A percentile compares a stretch with the other conserved stretches of the same genome.
Conservation (phyloP, 2,329 filamentous ascomycete genomes). For the Dactylonectria estremocensis region DNA sequence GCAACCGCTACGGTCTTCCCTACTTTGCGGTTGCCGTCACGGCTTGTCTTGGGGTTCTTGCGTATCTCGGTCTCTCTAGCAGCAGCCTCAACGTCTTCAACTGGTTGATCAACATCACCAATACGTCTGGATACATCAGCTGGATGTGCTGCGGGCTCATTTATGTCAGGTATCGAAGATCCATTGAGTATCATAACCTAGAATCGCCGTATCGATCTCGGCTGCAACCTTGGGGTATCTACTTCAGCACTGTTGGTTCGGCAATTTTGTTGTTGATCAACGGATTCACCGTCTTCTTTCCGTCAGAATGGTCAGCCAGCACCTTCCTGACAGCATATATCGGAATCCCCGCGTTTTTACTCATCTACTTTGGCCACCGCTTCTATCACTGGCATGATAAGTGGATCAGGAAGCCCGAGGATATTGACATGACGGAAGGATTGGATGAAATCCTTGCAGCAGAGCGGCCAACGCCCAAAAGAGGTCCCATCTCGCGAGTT, state of each 20-base stretch:
- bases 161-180: conserved; percentile 35
- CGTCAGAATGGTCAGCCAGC: conserved; percentile 31
- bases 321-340: conserved; percentile 38
- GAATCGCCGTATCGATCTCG: conserved; percentile 22
- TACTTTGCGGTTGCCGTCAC: conserved; percentile 66
- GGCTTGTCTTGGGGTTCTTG: conserved; percentile 75
- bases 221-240: conserved; percentile 24
- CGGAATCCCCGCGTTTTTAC: conserved; percentile 33
- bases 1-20: conserved; percentile 74
- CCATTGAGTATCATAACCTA: conserved; percentile 17
- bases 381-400: conserved; percentile 4
- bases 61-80: conserved; percentile 78
- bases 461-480: conserved; percentile 2
- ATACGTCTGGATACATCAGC: conserved; percentile 71
- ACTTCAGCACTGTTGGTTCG: conserved; percentile 17
- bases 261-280: conserved; percentile 68
- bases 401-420: conserved; percentile 6
- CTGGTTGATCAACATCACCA: conserved; percentile 81
- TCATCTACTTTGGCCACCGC: conserved; percentile 21
- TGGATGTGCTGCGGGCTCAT: conserved; percentile 60
- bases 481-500: neutral
- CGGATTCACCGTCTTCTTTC: conserved; percentile 63
- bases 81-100: conserved; percentile 76
- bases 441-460: conserved; percentile 20
- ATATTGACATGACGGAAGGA: conserved; percentile 13